Conservation (phyloP, 1,139 yeast species). For the Yamadazyma kanchanaburiensis region DNA sequence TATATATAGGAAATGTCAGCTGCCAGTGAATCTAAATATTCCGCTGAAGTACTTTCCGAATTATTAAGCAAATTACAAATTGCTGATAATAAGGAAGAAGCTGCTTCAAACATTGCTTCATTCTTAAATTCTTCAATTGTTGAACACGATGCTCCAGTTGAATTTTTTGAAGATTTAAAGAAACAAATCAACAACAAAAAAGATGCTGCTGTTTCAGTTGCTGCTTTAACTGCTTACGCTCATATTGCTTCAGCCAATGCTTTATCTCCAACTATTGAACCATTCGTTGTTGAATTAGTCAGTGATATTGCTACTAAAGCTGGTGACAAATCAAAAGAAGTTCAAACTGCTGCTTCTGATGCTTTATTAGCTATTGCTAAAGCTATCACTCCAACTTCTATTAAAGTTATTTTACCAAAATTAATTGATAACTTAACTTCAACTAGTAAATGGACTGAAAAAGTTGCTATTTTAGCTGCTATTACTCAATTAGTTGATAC, state of each 20-base stretch:
- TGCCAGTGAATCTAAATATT: constrained; percentile 62
- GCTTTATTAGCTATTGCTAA: constrained; percentile 77
- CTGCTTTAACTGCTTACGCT: constrained; percentile 79
- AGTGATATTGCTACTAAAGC: constrained; percentile 69
- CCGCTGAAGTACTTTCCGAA: constrained; percentile 85
- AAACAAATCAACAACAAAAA: constrained; percentile 70
- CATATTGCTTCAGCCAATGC: constrained; percentile 83
- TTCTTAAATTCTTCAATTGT: constrained; percentile 96
- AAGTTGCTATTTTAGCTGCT: constrained; percentile 85
- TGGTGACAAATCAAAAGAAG: constrained; percentile 85
- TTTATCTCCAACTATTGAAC: constrained; percentile 91
- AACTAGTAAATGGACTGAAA: constrained; percentile 97
- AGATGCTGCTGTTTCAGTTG: constrained; percentile 56
- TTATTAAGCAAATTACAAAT: constrained; percentile 89
- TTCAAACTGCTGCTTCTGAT: constrained; percentile 64
- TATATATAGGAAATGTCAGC: constrained; percentile 43
- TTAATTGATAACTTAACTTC: constrained; percentile 63
- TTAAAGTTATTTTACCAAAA: constrained; percentile 85
- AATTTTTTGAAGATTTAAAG: constrained; percentile 76
- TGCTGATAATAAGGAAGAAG: constrained; percentile 85
- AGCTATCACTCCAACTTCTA: constrained; percentile 88
- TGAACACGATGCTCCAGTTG: constrained; percentile 96
- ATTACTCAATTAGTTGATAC: constrained; percentile 86
- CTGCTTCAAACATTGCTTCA: constrained; percentile 87
- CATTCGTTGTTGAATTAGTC: constrained; percentile 78